Evolutionary conservation across 192 early-diverging fungal species (phyloP).

Genomic region (Entomortierella lignicola): DNA sequence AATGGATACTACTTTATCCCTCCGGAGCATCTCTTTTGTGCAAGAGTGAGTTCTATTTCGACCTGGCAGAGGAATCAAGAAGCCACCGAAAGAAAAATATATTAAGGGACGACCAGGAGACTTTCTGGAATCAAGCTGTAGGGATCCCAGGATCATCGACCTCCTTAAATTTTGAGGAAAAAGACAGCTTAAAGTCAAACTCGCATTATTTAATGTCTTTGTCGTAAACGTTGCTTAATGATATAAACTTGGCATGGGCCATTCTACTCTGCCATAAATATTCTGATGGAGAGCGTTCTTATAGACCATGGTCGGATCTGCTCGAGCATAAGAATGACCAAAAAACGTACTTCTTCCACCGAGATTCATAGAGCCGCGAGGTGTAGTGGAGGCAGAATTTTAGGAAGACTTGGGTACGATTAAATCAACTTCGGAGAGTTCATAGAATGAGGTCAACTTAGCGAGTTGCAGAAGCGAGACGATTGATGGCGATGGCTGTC

Average conservation of each 20-base stretch:
- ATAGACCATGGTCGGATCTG: slow-evolving; percentile 35
- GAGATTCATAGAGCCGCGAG: slow-evolving; percentile 26
- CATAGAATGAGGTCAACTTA: slow-evolving; percentile 13
- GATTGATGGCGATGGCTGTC: background rate
- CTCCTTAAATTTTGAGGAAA: too few species aligned
- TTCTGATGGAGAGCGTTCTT: slow-evolving; percentile 33
- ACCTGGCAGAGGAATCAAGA: too few species aligned
- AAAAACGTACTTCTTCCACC: background rate
- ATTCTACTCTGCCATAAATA: slow-evolving; percentile 26
- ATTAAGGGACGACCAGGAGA: too few species aligned
- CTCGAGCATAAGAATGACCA: slow-evolving; percentile 6
- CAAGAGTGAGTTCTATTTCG: too few species aligned
- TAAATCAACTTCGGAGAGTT: slow-evolving; percentile 27
- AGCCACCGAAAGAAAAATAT: too few species aligned
- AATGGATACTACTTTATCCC: background rate
- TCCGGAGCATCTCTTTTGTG: too few species aligned
- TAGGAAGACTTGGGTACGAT: slow-evolving; percentile 26
- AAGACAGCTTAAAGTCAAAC: too few species aligned
- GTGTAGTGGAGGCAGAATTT: slow-evolving; percentile 29
- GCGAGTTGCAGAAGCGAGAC: background rate
- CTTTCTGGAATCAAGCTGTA: too few species aligned
- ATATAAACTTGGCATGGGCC: slow-evolving; percentile 24
- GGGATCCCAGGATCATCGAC: too few species aligned
- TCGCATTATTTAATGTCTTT: too few species aligned
- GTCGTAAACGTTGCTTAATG: slow-evolving; percentile 2